Evolutionary conservation across 208 protist genomes (phyloP).

Genomic region (Leishmania gerbilli): DNA sequence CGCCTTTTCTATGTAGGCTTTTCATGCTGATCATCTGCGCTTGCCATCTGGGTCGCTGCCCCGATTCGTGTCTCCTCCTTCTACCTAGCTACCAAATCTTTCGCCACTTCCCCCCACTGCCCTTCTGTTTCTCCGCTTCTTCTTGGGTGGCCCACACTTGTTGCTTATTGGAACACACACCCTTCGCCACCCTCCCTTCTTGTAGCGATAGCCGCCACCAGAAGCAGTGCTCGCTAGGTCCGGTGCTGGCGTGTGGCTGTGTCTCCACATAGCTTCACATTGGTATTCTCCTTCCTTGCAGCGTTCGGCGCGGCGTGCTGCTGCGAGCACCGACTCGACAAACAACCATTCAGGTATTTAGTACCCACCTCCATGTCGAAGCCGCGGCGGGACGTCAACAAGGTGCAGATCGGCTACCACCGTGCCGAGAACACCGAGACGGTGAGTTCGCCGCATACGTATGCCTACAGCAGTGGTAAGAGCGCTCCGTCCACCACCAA

Average conservation of each 20-base stretch:
- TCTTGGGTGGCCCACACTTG: neutral
- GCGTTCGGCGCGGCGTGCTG: neutral
- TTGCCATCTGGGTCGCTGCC: neutral
- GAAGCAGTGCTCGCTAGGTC: neutral
- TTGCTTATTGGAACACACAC: neutral
- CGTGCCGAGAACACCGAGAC: constrained; percentile 83
- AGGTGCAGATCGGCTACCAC: constrained; percentile 75
- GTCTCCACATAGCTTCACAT: neutral
- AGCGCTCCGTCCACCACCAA: constrained; percentile 49
- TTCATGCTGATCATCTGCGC: neutral
- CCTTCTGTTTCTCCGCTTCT: neutral
- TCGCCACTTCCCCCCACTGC: neutral
- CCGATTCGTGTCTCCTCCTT: neutral
- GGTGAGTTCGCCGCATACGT: constrained; percentile 82
- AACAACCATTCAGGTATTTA: neutral
- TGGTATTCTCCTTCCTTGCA: neutral
- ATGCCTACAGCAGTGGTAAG: constrained; percentile 44
- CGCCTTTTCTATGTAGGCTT: neutral
- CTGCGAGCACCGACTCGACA: neutral
- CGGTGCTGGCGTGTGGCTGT: neutral
- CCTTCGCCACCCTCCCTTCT: neutral
- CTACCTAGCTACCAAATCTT: neutral
- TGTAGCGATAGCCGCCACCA: neutral
- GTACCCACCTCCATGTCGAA: constrained; percentile 4
- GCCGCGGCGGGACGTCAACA: constrained; percentile 43